Evolutionary conservation across 345 rosid species (phyloP).

Genomic region (Camelina hispida): DNA sequence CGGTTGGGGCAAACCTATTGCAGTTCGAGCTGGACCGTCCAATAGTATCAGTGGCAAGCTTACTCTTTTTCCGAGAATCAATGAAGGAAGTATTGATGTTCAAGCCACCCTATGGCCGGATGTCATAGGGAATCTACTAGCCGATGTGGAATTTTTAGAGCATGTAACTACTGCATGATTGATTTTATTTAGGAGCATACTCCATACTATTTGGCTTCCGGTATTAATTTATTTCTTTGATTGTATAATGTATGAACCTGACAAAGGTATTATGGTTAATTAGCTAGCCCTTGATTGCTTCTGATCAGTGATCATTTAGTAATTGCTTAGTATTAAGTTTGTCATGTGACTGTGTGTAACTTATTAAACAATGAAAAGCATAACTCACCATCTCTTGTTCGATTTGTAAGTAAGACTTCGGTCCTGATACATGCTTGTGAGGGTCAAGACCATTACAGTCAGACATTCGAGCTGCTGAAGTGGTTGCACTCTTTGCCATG

Average conservation of each 20-base stretch:
- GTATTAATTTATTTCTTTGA: not conserved
- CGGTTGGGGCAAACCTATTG: constrained; percentile 46
- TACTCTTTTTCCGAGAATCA: not conserved
- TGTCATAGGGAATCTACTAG: not conserved
- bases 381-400: too few relatives aligned
- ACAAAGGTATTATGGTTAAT: too few relatives aligned
- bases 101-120: not conserved
- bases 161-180: constrained; percentile 9
- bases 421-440: too few relatives aligned
- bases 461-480: too few relatives aligned
- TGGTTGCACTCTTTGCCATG: too few relatives aligned
- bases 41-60: constrained; percentile 2
- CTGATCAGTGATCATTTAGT: too few relatives aligned
- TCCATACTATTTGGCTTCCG: not conserved
- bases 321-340: too few relatives aligned
- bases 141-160: constrained; percentile 10
- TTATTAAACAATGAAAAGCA: too few relatives aligned
- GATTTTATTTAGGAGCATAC: not conserved
- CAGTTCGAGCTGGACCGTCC: constrained; percentile 28
- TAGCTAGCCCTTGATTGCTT: too few relatives aligned
- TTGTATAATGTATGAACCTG: not conserved
- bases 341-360: too few relatives aligned
- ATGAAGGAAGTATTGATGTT: constrained; percentile 31
- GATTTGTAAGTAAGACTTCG: too few relatives aligned
- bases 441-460: too few relatives aligned